phyloP scores from a whole-genome alignment of 805 yeast species.

The Jamesozyma rosinii region DNA sequence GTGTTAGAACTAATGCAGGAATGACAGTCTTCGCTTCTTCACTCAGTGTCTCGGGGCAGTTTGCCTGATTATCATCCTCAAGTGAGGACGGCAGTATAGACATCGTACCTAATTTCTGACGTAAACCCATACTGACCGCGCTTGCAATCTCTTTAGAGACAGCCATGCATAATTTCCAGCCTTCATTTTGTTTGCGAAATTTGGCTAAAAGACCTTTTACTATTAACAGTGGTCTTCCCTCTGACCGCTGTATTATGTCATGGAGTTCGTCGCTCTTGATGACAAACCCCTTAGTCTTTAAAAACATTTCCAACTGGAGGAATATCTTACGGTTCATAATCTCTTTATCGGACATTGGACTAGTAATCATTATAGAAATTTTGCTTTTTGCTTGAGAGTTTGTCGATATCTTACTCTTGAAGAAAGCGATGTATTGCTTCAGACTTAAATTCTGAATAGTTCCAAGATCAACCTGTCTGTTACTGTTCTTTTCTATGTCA shows the following conservation, averaged over 20 bases:
- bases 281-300: constrained; percentile 40
- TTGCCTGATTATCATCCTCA: too few relatives aligned
- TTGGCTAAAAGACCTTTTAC: constrained; percentile 36
- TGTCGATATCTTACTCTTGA: constrained; percentile 30
- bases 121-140: constrained; percentile 11
- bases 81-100: neutral
- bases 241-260: constrained; percentile 32
- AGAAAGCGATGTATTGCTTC: constrained; percentile 31
- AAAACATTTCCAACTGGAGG: constrained; percentile 36
- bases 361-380: constrained; percentile 35
- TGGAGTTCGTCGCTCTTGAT: constrained; percentile 35
- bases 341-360: constrained; percentile 33
- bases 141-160: constrained; percentile 32
- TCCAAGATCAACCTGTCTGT: constrained; percentile 30
- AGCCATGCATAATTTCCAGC: constrained; percentile 29
- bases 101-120: constrained; percentile 2
- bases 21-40: neutral
- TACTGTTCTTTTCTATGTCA: constrained; percentile 14
- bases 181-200: constrained; percentile 37
- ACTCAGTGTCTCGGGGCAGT: neutral
- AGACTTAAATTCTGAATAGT: constrained; percentile 30
- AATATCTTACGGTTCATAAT: constrained; percentile 30
- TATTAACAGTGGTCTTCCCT: constrained; percentile 32
- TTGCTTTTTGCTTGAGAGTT: constrained; percentile 33
- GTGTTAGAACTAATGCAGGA: neutral